Base-by-base conservation (phyloP, 2,329 filamentous ascomycete species). In the Phoma sp. region DNA sequence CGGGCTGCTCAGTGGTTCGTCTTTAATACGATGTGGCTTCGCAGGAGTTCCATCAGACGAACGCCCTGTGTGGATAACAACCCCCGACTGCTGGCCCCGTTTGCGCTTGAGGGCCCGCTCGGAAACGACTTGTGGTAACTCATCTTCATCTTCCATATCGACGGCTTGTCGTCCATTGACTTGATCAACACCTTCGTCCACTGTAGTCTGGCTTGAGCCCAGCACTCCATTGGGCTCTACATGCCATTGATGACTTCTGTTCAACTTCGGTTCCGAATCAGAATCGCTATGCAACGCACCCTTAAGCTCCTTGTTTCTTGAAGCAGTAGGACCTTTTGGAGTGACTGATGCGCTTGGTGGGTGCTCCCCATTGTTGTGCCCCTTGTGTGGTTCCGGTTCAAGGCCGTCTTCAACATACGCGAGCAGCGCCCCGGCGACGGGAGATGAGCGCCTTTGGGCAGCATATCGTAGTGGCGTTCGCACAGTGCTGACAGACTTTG, bases 181-280 rank as follows among this genome's bases (percentile, higher is more conserved):
- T 28, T 67, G 62, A 10, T 69, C 61, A 10, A 58, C 42, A 11
- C 42, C 56, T 43, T 77, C 74, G 34, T 73, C 71, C 42, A 75
- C 73, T 5, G 78, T 81, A 2, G 76, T 79, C 57, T 80, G 78
- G 49, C 77, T 80, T 1, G 78, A 81, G 12, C 65, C 55, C 23
- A 71, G 53, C 3, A n/a, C 46, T 42, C 33, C 47, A 9, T 25
- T 36, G 14, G 21, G 9, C 11, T 46, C 45, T 14, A 29, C 14
- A 15, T 23, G 38, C 14, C 18, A 14, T 29, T 10, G 33, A 10
- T 32, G 23, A 29, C 21, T 17, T 18, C n/a, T 30, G 12, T 47
- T n/a, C 20, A 28, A 26, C 18, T 15, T 21, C 12, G 33, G 10
- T 14, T 28, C 38, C 12, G 23, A 20, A 5, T 18, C 20, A 47